Evolutionary conservation across 2,329 filamentous ascomycete genomes (phyloP), one percentile per base, ranked within the genome.

Genomic region (Curvularia sp.): DNA sequence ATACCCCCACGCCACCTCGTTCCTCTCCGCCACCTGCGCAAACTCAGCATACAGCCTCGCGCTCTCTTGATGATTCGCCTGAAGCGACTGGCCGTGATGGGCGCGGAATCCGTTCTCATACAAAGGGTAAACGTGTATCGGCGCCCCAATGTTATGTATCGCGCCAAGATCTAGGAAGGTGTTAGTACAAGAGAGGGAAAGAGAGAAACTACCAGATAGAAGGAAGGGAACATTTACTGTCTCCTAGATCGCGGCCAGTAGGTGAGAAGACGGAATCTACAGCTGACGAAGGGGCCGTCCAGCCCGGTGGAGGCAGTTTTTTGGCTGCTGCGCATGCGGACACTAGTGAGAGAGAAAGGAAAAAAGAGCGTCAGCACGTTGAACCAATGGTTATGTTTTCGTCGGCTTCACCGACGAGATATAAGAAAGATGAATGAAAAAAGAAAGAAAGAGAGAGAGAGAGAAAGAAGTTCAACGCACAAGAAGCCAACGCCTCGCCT

Each of bases 91-190:
- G 1, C 77, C 71, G 1, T 81, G 78, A 61, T 84, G 78, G 0
- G 86, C 86, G 30, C 87, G 80, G 53, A 87, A 86, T 0, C 77
- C 85, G 61, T 88, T 89, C 63, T 90, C 88, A 65, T 88, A 90
- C 0, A 90, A 68, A 0, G 88, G 87, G 65, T 90, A 90, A 0
- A 90, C 79, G 30, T 90, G 87, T 10, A 89, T 87, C 0, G 88
- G 87, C 0, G 84, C 79, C 0, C 87, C 87, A 10, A 90, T 83
- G 1, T 78, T 78, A 65, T 90, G 87, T 2, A 78, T 76, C 1
- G 82, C 80, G 1, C 85, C 87, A 12, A 86, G 68, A 65, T 84
- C 85, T 87, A 58, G 38, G 7, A 47, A 0, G 25, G 39, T 23
- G 61, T 68, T 49, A 69, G 66, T 59, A 47, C n/a, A 23, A 10